Base-by-base conservation (phyloP, 164 flowering plant genomes). In the Aristolochia contorta region DNA sequence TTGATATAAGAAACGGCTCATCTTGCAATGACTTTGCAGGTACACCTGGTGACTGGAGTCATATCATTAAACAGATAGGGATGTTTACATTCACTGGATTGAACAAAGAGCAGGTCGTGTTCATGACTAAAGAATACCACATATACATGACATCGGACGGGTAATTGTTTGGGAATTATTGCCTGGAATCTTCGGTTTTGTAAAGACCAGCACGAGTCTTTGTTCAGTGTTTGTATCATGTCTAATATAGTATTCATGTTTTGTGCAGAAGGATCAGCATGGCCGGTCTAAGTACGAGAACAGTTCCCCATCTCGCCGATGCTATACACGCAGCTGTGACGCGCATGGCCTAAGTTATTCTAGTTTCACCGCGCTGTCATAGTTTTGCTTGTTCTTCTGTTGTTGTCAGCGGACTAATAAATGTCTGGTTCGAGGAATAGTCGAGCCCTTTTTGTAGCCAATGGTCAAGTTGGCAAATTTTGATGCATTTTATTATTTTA, bases 101-200 rank as follows among this genome's bases (percentile, higher is more conserved):
- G 77, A 87, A 87, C 69, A 19, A 78, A 0, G 77, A 82, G 67
- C 99, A 91, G 75, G 99, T 94, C 55, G 76, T 79, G 15, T 94
- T 91, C 78, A 90, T 94, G 96, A 88, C 88, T 13, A 82, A 66
- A 74, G 99, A 94, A 68, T 94, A 80, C 72, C 99, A 94, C 67
- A 78, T 94, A 60, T 94, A 91, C 80, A 85, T 94, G 97, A 91
- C 99, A 50, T 91, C 97, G 32, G 99, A 94, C 58, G 99, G 99
- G 99, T 93, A 85, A 78, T 13, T 46, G 5, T 51, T 16, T 43
- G 8, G 24, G 21, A 51, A 22, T 24, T 30, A 13, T 4, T 52
- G 12, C 19, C 21, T 27, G 48, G 22, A 16, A 41, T 14, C 33
- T 27, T 14, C 45, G 57, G 4, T 24, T 21, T 54, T 24, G 3